A percentile compares a stretch with the other conserved stretches of the same genome.
Conservation (phyloP, 2,329 filamentous ascomycete species). For the Tolypocladium tropicale region DNA sequence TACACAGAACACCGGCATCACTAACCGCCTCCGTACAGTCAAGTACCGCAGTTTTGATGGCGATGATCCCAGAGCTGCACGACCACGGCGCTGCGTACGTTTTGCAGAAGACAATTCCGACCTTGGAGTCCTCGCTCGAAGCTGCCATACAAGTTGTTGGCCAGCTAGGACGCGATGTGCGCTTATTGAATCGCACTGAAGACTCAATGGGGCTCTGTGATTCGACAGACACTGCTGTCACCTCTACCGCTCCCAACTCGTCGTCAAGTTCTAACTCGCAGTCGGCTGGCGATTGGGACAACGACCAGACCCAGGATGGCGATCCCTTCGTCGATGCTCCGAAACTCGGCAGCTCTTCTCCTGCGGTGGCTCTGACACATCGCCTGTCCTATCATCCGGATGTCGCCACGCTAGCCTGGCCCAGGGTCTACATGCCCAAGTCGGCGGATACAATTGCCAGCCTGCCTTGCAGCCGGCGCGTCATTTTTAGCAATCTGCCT, state of each 20-base stretch:
- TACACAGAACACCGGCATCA: too few relatives aligned
- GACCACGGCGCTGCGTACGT: not conserved
- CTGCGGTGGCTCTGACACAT: not conserved
- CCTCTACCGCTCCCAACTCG: not conserved
- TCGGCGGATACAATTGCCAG: not conserved
- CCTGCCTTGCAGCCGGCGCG: slow-evolving; percentile 8
- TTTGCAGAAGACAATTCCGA: not conserved
- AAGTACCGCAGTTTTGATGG: not conserved
- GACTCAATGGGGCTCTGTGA: not conserved
- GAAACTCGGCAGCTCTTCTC: not conserved
- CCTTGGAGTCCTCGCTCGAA: not conserved
- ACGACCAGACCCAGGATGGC: not conserved
- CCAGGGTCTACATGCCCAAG: not conserved
- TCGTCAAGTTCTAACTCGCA: not conserved
- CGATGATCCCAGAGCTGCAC: not conserved
- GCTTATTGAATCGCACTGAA: not conserved
- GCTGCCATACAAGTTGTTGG: not conserved
- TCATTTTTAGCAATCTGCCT: slow-evolving; percentile 14
- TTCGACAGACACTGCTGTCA: not conserved
- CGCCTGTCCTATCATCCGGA: slow-evolving; percentile 5
- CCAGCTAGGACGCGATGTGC: not conserved
- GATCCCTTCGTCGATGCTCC: not conserved
- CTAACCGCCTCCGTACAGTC: not conserved
- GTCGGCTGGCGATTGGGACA: not conserved
- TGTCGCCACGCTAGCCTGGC: not conserved